Evolutionary conservation across 2,329 filamentous ascomycete genomes (phyloP), one percentile per base, ranked within the genome.

Genomic region (Cercospora canescens): DNA sequence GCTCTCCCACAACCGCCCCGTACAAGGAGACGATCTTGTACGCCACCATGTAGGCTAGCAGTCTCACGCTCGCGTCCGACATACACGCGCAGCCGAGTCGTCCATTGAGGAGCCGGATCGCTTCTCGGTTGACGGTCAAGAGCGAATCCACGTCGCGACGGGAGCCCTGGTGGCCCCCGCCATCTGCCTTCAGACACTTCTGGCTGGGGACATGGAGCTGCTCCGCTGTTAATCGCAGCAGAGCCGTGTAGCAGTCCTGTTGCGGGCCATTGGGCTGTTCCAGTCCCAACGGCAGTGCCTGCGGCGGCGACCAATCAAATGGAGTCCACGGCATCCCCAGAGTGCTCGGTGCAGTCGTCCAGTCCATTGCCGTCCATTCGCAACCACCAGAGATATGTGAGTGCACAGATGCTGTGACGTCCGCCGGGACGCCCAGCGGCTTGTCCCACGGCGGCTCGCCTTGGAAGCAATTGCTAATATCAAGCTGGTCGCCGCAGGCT

Each of bases 111-210:
- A 48, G 50, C n/a, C 45, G 56, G 14, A 60, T 64, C n/a, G 56
- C 62, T 37, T 64, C 62, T 21, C 62, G 62, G 50, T 60, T 64
- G 6, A 24, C 28, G 1, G 48, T 60, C 24, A 64, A 56, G 5
- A 64, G 24, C 8, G 55, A 39, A 34, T 64, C 62, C 41, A 64
- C 45, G 28, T 64, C 62, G 14, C 63, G 65, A 9, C 35, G 55
- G n/a, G 30, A 12, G 28, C 34, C 35, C 32, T 35, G n/a, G 9
- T 57, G 32, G 0, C 24, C 35, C 6, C 32, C 21, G 24, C 32
- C 12, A 14, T 21, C 55, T 16, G 12, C 55, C 16, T 21, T 21
- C 30, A 58, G 3, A 26, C 55, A 58, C 14, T 34, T 58, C 34
- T 39, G 55, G 34, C 55, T 39, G n/a, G 55, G 16, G 21, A 35